phyloP scores from a whole-genome alignment of 495 filamentous ascomycete species.

The Tuber brumale region DNA sequence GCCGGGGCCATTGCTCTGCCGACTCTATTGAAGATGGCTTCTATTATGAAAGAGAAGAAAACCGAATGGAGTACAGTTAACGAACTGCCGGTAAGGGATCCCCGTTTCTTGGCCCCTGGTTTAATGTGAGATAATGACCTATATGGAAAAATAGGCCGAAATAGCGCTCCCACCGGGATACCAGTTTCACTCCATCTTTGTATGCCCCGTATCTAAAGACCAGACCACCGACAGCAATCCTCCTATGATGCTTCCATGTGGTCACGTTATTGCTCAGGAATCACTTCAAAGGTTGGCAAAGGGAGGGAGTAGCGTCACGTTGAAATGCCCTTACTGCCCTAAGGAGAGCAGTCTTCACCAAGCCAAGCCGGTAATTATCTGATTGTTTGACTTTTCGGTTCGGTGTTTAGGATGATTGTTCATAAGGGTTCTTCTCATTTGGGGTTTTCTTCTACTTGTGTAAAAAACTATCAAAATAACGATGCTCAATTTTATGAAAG shows the following conservation, averaged over 20 bases:
- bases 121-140: background rate
- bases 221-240: constrained; percentile 90
- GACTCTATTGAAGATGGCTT: constrained; percentile 70
- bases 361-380: constrained; percentile 59
- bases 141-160: constrained; percentile 56
- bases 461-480: background rate
- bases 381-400: background rate
- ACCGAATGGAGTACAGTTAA: constrained; percentile 91
- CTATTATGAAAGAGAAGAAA: constrained; percentile 73
- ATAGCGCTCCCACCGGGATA: constrained; percentile 79
- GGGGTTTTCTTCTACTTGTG: background rate
- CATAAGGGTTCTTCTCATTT: background rate
- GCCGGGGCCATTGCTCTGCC: constrained; percentile 88
- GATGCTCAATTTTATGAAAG: background rate
- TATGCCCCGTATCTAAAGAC: constrained; percentile 93
- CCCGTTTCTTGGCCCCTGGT: background rate
- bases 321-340: constrained; percentile 98
- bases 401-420: background rate
- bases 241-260: constrained; percentile 96
- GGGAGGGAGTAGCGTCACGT: constrained; percentile 51
- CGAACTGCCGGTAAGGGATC: constrained; percentile 65
- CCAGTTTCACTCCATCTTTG: constrained; percentile 93
- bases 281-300: constrained; percentile 70
- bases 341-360: constrained; percentile 69
- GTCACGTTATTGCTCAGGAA: constrained; percentile 86